Percentiles rank a stretch among this genome's conserved stretches.
Evolutionary conservation across 2,329 filamentous ascomycete species (phyloP).

Genomic region (Neonectria coccinea): DNA sequence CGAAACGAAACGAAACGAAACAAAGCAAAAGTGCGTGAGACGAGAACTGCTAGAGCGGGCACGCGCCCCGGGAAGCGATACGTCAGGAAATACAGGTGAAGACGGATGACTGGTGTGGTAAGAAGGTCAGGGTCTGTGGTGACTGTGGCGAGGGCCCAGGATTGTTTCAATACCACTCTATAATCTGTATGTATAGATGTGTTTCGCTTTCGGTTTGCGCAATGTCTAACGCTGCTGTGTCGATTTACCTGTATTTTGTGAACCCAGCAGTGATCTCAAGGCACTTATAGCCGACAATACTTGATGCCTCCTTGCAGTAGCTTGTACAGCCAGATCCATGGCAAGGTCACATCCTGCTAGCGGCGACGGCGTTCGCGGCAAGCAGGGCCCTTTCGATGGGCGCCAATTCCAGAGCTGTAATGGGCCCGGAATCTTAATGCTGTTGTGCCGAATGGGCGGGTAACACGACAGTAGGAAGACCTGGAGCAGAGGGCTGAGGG

Average conservation of each 20-base stretch:
- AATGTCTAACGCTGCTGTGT: no score
- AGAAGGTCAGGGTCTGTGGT: constrained; percentile 9
- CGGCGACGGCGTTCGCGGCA: neutral
- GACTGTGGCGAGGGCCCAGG: neutral
- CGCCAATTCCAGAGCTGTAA: neutral
- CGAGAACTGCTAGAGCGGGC: constrained; percentile 3
- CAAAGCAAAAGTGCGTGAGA: constrained; percentile 13
- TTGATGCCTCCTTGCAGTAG: constrained; percentile 7
- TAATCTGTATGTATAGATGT: neutral
- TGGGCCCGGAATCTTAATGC: constrained; percentile 2
- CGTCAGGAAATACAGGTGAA: neutral
- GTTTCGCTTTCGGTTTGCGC: no score
- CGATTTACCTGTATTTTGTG: neutral
- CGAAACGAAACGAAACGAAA: constrained; percentile 25
- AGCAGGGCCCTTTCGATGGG: neutral
- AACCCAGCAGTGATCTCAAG: neutral
- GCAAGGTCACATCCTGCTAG: constrained; percentile 7
- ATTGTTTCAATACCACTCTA: neutral
- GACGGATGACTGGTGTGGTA: constrained; percentile 12
- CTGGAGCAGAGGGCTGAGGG: neutral
- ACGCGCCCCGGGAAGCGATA: constrained; percentile 6
- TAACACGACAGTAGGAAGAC: constrained; percentile 8
- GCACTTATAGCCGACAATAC: neutral
- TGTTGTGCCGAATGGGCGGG: constrained; percentile 11
- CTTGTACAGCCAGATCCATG: constrained; percentile 6